phyloP scores from a whole-genome alignment of 768 basidiomycete genomes.

The Mycena pura region DNA sequence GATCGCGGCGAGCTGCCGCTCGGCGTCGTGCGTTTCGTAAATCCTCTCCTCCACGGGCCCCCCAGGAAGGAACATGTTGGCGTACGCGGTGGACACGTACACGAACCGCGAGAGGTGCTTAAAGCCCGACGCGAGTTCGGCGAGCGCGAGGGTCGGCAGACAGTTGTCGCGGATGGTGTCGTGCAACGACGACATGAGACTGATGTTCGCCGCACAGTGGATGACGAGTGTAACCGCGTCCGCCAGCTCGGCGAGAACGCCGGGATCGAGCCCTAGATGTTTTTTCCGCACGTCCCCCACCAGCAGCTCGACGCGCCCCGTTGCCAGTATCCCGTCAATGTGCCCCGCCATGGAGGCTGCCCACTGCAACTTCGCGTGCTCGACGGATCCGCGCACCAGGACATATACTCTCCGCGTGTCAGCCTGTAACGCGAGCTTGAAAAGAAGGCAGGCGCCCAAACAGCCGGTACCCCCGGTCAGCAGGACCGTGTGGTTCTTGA shows the following conservation, averaged over 20 bases:
- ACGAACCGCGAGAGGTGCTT: not conserved
- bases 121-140: not conserved
- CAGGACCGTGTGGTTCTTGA: not conserved
- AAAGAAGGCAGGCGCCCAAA: conserved; percentile 6
- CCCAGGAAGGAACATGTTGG: not conserved
- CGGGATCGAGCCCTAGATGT: not conserved
- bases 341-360: not conserved
- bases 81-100: conserved; percentile 1
- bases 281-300: not conserved
- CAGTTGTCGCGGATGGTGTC: not conserved
- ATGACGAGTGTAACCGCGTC: not conserved
- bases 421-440: not conserved
- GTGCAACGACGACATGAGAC: not conserved
- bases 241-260: not conserved
- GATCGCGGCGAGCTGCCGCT: not conserved
- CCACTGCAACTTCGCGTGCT: not conserved
- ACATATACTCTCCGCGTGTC: conserved; percentile 1
- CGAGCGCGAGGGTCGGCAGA: not conserved
- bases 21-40: conserved; percentile 1
- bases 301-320: not conserved
- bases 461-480: conserved; percentile 5
- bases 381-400: conserved; percentile 3
- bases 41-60: conserved; percentile 2
- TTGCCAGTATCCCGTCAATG: not conserved
- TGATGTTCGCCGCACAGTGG: conserved; percentile 4